These are phyloP conservation scores for Penicillium sp. DNA, from an alignment of 2,329 filamentous ascomycete species.

Conservation along the genomic window DNA sequence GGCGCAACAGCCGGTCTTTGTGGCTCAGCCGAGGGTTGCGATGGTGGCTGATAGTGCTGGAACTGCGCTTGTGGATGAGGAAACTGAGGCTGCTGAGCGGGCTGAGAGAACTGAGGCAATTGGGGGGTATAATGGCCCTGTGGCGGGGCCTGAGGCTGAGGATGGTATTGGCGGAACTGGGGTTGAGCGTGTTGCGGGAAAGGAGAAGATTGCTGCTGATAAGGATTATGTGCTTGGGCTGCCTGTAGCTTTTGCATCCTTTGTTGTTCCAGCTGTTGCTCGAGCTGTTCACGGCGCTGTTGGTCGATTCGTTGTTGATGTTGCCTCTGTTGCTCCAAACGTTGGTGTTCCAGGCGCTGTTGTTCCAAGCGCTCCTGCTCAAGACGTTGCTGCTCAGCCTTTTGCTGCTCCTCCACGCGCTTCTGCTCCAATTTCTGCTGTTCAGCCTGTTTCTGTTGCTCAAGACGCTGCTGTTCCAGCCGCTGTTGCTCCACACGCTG, in stretches of 20 bases:
- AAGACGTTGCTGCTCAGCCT: background rate
- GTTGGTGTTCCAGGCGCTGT: slow-evolving; percentile 9
- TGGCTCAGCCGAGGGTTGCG: slow-evolving; percentile 11
- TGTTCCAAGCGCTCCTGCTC: slow-evolving; percentile 3
- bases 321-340: background rate
- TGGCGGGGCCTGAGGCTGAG: slow-evolving; percentile 3
- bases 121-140: slow-evolving; percentile 15
- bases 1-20: slow-evolving; percentile 2
- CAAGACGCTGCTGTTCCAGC: slow-evolving; percentile 15
- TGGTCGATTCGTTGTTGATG: slow-evolving; percentile 9
- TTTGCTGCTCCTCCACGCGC: slow-evolving; percentile 1
- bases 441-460: slow-evolving; percentile 15
- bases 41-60: slow-evolving; percentile 22
- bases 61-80: slow-evolving; percentile 18
- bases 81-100: slow-evolving; percentile 19
- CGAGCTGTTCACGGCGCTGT: slow-evolving; percentile 17
- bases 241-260: slow-evolving; percentile 20
- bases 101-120: slow-evolving; percentile 17
- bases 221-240: slow-evolving; percentile 23
- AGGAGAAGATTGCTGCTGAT: slow-evolving; percentile 22
- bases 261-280: slow-evolving; percentile 14
- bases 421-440: slow-evolving; percentile 17
- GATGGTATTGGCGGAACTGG: slow-evolving; percentile 24
- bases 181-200: slow-evolving; percentile 19
- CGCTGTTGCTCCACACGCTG: slow-evolving; percentile 15